Base-by-base conservation (phyloP, 805 yeast species). In the Brettanomyces bruxellensis region DNA sequence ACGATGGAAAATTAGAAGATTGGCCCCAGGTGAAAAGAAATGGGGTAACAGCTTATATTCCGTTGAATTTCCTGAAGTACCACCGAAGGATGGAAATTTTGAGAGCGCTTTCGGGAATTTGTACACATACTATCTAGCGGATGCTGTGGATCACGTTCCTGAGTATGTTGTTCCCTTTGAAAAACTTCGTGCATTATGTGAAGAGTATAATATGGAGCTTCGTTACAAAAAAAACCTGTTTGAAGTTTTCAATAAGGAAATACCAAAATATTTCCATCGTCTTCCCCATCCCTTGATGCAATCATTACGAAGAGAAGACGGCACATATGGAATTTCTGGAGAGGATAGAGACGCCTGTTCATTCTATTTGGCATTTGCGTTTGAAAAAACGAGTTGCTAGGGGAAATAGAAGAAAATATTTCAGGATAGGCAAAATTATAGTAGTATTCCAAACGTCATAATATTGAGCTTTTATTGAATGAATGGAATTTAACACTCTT, bases 121-220 rank as follows among this genome's bases (percentile, higher is more conserved):
- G 56, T 93, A 93, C 63, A 78, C 77, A 45, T 93, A 86, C 61
- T 86, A 71, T 66, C 68, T 93, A 48, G 81, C 81, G 52, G 99
- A 93, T 67, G 99, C 99, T 0, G 91, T 93, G 43, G 96, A 88
- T 51, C 83, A 93, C 56, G 96, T 93, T 24, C 98, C 98, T 0
- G 99, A 93, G 59, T 93, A 85, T 58, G 95, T 93, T 5, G 96
- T 93, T 5, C 98, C 97, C 1, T 89, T 93, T 64, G 97, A 91
- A 57, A 77, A 82, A 1, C 77, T 93, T 48, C 73, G 95, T 62
- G 78, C 83, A 47, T 66, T 91, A 46, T 95, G 96, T 40, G 87
- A 83, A 58, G 95, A 88, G 48, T 86, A 80, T 61, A 87, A 87
- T 12, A 65, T 91, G 51, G 83, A 79, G 47, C 66, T 93, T 48